A percentile compares a stretch with the other conserved stretches of the same genome.
Evolutionary conservation across 352 stramenopile genomes (phyloP).

Genomic region (Globisporangium barbulae): DNA sequence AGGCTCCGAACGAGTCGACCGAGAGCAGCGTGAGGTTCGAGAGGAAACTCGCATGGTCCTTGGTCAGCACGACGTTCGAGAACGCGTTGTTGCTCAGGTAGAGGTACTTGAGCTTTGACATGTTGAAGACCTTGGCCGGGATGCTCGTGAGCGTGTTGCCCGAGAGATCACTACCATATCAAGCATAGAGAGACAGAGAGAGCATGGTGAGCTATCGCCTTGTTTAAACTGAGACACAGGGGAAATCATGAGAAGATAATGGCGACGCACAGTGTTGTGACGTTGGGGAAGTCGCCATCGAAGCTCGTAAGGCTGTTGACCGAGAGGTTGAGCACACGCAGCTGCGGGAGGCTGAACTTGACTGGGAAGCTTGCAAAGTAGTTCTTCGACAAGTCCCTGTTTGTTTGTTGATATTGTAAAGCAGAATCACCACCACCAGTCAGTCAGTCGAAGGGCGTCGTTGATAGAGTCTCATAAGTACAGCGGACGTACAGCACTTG

Average conservation of each 20-base stretch:
- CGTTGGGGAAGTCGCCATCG: slow-evolving; percentile 40
- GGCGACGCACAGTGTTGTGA: slow-evolving; percentile 44
- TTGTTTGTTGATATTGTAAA: background rate
- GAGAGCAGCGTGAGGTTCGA: slow-evolving; percentile 35
- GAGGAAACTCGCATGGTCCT: slow-evolving; percentile 24
- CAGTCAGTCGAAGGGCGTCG: background rate
- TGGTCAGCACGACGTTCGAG: slow-evolving; percentile 31
- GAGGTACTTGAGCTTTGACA: slow-evolving; percentile 38
- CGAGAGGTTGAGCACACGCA: slow-evolving; percentile 52
- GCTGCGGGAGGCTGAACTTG: slow-evolving; percentile 42
- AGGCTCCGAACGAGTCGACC: slow-evolving; percentile 34
- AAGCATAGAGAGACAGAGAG: background rate
- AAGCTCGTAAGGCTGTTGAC: slow-evolving; percentile 49
- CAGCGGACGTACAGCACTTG: slow-evolving; percentile 38
- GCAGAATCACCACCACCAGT: background rate
- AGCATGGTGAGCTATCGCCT: background rate
- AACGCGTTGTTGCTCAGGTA: slow-evolving; percentile 55
- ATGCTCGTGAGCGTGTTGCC: slow-evolving; percentile 53
- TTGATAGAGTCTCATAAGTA: background rate
- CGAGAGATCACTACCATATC: slow-evolving; percentile 36
- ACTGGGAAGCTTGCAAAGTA: slow-evolving; percentile 41
- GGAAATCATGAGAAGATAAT: background rate
- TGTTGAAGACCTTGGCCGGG: slow-evolving; percentile 42
- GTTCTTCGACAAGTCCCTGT: slow-evolving; percentile 56
- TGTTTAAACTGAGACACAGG: background rate